A percentile compares a stretch with the other conserved stretches of the same genome.
Conservation (phyloP, 495 filamentous ascomycete genomes). For the Penicillium verhagenii region DNA sequence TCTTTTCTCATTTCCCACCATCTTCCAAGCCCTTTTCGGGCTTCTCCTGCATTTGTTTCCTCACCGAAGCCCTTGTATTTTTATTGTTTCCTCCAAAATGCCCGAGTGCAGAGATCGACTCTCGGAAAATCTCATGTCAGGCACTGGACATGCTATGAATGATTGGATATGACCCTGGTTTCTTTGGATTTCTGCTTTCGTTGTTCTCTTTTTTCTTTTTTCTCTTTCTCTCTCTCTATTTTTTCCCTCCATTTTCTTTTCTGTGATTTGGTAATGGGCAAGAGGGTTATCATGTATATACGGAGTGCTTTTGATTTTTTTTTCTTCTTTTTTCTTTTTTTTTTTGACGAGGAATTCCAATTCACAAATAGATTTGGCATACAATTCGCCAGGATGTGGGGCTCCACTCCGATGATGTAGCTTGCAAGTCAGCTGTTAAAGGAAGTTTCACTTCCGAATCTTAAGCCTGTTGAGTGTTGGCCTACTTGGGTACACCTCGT, state of each 20-base stretch:
- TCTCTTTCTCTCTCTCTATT: slow-evolving; percentile 13
- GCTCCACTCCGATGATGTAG: slow-evolving; percentile 30
- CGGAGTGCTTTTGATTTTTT: too few species aligned
- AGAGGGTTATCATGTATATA: slow-evolving; percentile 30
- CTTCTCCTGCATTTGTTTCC: slow-evolving; percentile 10
- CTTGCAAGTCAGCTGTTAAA: slow-evolving; percentile 22
- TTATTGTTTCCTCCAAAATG: slow-evolving; percentile 35
- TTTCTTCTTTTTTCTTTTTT: too few species aligned
- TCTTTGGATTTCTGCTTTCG: slow-evolving; percentile 23
- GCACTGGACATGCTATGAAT: slow-evolving; percentile 35
- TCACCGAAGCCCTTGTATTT: slow-evolving; percentile 30
- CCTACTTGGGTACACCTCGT: not conserved
- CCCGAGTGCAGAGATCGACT: slow-evolving; percentile 18
- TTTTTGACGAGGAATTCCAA: slow-evolving; percentile 12
- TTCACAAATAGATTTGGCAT: slow-evolving; percentile 12
- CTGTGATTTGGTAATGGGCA: slow-evolving; percentile 16
- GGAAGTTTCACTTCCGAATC: slow-evolving; percentile 19
- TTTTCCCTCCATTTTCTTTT: slow-evolving; percentile 1
- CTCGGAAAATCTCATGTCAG: slow-evolving; percentile 27
- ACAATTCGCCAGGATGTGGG: slow-evolving; percentile 1
- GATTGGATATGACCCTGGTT: slow-evolving; percentile 40
- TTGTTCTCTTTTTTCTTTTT: slow-evolving; percentile 16
- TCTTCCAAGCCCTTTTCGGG: slow-evolving; percentile 3
- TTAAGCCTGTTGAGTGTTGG: not conserved
- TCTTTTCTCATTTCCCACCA: slow-evolving; percentile 11